Base-by-base conservation (phyloP, 2,329 filamentous ascomycete genomes). In the Cryphonectria japonica region DNA sequence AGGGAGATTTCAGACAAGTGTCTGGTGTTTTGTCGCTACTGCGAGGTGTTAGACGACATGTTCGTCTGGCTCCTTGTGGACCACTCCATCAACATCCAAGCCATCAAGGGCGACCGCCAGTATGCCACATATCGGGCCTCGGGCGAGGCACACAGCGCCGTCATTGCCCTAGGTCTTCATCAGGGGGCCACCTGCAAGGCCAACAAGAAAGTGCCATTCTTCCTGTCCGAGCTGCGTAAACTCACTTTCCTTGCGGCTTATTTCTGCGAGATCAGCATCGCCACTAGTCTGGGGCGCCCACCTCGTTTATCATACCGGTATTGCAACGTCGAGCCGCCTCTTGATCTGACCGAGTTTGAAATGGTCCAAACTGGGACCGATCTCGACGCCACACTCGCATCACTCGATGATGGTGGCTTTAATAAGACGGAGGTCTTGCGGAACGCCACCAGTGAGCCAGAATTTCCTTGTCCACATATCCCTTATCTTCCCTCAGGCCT, bases 111-210 rank as follows among this genome's bases (percentile, higher is more conserved):
- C 2, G 77, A 78, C 22, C 73, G 74, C n/a, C 77, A 75, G 26
- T 79, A 77, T 54, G 71, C 75, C 1, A 67, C 75, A 14, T 80
- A 80, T 60, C 75, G 76, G 9, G 78, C 77, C 63, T 73, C 73
- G 6, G 79, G 79, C 5, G 79, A 80, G 57, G 67, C 77, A 1
- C 71, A 77, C 66, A 76, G 76, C 32, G 74, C 78, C 0, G 75
- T 78, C 6, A 74, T 81, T 16, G 75, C 77, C 8, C 77, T 80
- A 77, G 79, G 78, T 2, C 75, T 79, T 0, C 79, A 81, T 62
- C 75, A 78, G 43, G 76, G 77, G 8, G 74, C 77, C 41, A 26
- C 26, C 26, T 26, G 26, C 26, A 77, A 77, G 68, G 71, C 76
- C 67, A 76, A 74, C 60, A 75, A 76, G 22, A 74, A 70, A 6